Evolutionary conservation across 345 rosid genomes (phyloP).

Genomic region (Ceriops decandra): DNA sequence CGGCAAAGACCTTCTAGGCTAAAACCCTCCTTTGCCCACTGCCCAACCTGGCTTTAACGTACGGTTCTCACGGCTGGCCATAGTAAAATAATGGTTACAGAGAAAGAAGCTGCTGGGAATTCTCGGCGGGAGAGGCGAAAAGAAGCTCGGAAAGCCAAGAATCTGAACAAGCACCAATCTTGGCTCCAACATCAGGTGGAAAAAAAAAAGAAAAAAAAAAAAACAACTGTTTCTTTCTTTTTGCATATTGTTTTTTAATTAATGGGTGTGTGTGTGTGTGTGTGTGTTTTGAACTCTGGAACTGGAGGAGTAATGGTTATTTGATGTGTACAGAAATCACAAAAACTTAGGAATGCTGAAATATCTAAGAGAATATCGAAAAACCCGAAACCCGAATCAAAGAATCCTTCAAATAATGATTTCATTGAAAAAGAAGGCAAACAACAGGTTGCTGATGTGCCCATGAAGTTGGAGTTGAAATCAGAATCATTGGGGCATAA

Average conservation of each 20-base stretch:
- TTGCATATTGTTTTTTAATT: not conserved
- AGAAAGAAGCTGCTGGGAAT: slow-evolving; percentile 17
- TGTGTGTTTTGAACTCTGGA: not conserved
- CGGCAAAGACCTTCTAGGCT: no score
- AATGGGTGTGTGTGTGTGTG: not conserved
- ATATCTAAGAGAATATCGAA: not conserved
- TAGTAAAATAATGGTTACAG: not conserved
- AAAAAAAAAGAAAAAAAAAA: not conserved
- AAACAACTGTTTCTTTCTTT: not conserved
- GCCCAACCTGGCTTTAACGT: no score
- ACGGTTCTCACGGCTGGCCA: no score
- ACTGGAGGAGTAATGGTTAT: not conserved
- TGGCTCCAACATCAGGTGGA: slow-evolving; percentile 65
- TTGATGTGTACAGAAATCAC: slow-evolving; percentile 36
- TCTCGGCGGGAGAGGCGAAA: slow-evolving; percentile 62
- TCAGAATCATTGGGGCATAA: slow-evolving; percentile 2
- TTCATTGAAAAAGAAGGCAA: slow-evolving; percentile 11
- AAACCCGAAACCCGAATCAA: slow-evolving; percentile 19
- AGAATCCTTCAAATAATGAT: slow-evolving; percentile 6
- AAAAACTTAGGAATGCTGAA: slow-evolving; percentile 33
- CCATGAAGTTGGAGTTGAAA: slow-evolving; percentile 1
- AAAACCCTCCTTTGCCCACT: no score
- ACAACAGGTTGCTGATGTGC: not conserved
- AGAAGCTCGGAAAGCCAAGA: slow-evolving; percentile 51
- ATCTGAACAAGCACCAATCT: slow-evolving; percentile 43